These are phyloP conservation scores for Venturia carpophila DNA, from an alignment of 2,329 filamentous ascomycete species.

Conservation along the genomic window DNA sequence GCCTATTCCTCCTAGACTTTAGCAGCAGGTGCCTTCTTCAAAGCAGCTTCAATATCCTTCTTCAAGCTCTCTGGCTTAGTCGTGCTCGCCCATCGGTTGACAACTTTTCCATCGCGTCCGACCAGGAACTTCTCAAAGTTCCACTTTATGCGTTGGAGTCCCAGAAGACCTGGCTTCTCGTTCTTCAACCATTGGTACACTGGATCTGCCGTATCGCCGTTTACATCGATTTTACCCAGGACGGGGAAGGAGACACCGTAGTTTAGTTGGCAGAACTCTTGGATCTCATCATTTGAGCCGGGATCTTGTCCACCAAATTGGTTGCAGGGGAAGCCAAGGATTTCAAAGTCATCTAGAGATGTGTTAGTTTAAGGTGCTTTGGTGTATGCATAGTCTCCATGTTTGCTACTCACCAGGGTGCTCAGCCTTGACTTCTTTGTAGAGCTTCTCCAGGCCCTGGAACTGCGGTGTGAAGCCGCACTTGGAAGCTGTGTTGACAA, in stretches of 20 bases:
- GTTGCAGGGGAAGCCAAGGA: slow-evolving; percentile 98
- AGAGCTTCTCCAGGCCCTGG: slow-evolving; percentile 80
- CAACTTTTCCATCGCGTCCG: slow-evolving; percentile 75
- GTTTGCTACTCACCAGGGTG: slow-evolving; percentile 22
- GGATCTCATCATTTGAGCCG: slow-evolving; percentile 57
- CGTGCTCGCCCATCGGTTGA: slow-evolving; percentile 76
- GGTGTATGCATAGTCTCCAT: too few relatives aligned
- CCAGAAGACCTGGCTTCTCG: slow-evolving; percentile 72
- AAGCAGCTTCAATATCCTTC: slow-evolving; percentile 65
- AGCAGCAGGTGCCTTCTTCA: slow-evolving; percentile 30
- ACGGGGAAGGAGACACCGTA: slow-evolving; percentile 91
- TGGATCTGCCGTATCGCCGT: slow-evolving; percentile 72
- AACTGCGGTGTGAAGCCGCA: slow-evolving; percentile 98
- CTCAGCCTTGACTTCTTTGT: slow-evolving; percentile 49
- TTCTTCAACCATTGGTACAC: slow-evolving; percentile 68
- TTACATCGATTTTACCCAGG: slow-evolving; percentile 87
- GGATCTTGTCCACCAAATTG: slow-evolving; percentile 92
- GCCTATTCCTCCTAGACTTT: not conserved
- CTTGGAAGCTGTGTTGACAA: slow-evolving; percentile 97
- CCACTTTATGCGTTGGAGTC: slow-evolving; percentile 92
- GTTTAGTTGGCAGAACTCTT: slow-evolving; percentile 77
- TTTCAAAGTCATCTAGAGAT: slow-evolving; percentile 58
- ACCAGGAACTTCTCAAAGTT: slow-evolving; percentile 99
- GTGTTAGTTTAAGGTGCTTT: not conserved
- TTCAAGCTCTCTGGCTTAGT: slow-evolving; percentile 80